Evolutionary conservation across 2,329 filamentous ascomycete species (phyloP).

Genomic region (Penicillium verrucosum): DNA sequence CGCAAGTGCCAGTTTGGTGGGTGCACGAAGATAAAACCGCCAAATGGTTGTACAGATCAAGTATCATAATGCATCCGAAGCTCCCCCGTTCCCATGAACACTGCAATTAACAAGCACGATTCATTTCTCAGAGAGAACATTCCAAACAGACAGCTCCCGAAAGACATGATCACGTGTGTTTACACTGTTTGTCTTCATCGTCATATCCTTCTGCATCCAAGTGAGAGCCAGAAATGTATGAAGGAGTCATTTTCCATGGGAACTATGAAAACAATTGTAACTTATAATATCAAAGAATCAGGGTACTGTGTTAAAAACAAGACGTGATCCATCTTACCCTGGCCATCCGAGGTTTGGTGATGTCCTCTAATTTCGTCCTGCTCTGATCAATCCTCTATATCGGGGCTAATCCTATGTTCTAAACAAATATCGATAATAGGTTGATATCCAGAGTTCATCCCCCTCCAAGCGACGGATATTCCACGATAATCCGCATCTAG

Average conservation of each 20-base stretch:
- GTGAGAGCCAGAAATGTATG: too few species aligned
- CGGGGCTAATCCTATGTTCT: too few species aligned
- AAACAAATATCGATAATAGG: too few species aligned
- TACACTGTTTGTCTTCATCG: slow-evolving; percentile 26
- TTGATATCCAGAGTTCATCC: too few species aligned
- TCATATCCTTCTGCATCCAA: slow-evolving; percentile 6
- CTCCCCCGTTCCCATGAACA: slow-evolving; percentile 5
- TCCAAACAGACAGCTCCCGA: slow-evolving; percentile 4
- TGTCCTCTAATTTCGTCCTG: background rate
- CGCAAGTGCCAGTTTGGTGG: background rate
- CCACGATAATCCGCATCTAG: too few species aligned
- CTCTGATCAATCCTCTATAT: too few species aligned
- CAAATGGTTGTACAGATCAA: background rate
- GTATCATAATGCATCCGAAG: background rate
- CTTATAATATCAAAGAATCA: background rate
- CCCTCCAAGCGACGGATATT: too few species aligned
- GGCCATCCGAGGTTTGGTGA: background rate
- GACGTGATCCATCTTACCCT: background rate
- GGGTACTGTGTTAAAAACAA: background rate
- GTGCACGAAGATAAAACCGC: background rate
- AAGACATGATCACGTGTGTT: slow-evolving; percentile 31
- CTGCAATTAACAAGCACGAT: slow-evolving; percentile 6
- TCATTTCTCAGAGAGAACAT: background rate
- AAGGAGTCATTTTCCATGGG: too few species aligned
- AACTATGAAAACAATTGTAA: background rate